A percentile compares a stretch with the other conserved stretches of the same genome.
Conservation (phyloP, 768 basidiomycete species). For the Epithele typhae region DNA sequence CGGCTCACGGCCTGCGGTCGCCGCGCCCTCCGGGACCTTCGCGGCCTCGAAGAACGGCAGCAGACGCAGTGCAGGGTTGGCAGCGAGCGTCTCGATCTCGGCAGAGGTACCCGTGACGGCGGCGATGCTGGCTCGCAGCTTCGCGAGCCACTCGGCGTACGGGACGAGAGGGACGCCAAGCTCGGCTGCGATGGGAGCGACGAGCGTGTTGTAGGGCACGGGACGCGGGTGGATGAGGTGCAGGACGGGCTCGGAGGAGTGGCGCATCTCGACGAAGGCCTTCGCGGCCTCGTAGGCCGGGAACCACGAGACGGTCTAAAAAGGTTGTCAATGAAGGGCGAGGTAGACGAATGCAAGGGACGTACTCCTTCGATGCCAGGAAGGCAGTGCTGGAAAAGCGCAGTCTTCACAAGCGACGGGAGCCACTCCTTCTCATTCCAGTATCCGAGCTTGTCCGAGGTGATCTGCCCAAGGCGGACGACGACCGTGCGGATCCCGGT, state of each 20-base stretch:
- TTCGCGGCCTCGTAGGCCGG: slow-evolving; percentile 21
- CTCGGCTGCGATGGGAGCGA: slow-evolving; percentile 6
- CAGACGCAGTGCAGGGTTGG: slow-evolving; percentile 26
- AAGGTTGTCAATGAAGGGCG: too few relatives aligned
- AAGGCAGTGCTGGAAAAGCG: slow-evolving; percentile 19
- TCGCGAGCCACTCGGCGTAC: slow-evolving; percentile 22
- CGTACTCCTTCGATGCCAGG: slow-evolving; percentile 11
- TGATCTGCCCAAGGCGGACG: slow-evolving; percentile 33
- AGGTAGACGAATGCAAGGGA: too few relatives aligned
- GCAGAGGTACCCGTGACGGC: too few relatives aligned
- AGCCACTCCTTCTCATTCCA: slow-evolving; percentile 34
- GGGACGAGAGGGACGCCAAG: slow-evolving; percentile 23
- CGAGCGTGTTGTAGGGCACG: slow-evolving; percentile 25
- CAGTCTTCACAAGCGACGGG: slow-evolving; percentile 25
- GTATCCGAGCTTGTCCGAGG: slow-evolving; percentile 23
- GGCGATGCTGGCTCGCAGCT: slow-evolving; percentile 5
- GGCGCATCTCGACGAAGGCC: slow-evolving; percentile 22
- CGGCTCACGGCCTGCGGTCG: slow-evolving; percentile 8
- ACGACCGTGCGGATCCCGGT: slow-evolving; percentile 21
- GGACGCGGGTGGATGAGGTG: slow-evolving; percentile 40
- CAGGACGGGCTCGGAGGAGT: slow-evolving; percentile 17
- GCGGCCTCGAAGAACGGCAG: slow-evolving; percentile 19
- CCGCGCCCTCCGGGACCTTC: not conserved
- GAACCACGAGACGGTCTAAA: slow-evolving; percentile 23
- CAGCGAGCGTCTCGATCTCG: slow-evolving; percentile 6